phyloP scores from a whole-genome alignment of 768 basidiomycete genomes.

The Kwoniella sp. region DNA sequence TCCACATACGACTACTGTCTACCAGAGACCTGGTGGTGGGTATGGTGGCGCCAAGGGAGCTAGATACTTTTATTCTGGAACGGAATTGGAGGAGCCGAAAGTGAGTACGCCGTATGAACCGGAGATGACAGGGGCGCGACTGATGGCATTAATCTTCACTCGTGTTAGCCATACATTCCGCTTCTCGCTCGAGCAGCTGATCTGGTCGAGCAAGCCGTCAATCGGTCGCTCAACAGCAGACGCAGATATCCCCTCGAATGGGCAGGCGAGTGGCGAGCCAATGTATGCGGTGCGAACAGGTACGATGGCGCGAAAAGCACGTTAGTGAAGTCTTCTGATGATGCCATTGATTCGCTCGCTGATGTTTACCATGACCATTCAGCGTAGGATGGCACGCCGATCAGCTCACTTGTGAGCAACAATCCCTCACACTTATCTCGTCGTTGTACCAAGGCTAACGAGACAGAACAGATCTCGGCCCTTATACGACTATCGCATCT shows the following conservation, averaged over 20 bases:
- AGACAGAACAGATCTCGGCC: constrained; percentile 51
- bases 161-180: constrained; percentile 35
- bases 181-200: constrained; percentile 47
- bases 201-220: constrained; percentile 50
- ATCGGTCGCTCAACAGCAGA: constrained; percentile 35
- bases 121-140: not conserved
- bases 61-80: constrained; percentile 40
- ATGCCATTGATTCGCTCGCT: not conserved
- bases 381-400: constrained; percentile 56
- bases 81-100: constrained; percentile 16
- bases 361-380: not conserved
- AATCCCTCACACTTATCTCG: no score
- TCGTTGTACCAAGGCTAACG: no score
- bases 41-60: constrained; percentile 11
- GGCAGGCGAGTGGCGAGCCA: constrained; percentile 52
- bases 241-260: constrained; percentile 48
- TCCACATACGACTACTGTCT: constrained; percentile 44
- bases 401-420: constrained; percentile 52
- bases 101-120: constrained; percentile 9
- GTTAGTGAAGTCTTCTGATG: constrained; percentile 15
- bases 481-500: constrained; percentile 55
- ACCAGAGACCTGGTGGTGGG: constrained; percentile 3
- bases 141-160: not conserved
- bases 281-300: constrained; percentile 53
- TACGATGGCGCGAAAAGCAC: constrained; percentile 52